Percentiles rank a stretch among this genome's conserved stretches.
Evolutionary conservation across 2,329 filamentous ascomycete genomes (phyloP).

Genomic region (Scedosporium apiospermum): DNA sequence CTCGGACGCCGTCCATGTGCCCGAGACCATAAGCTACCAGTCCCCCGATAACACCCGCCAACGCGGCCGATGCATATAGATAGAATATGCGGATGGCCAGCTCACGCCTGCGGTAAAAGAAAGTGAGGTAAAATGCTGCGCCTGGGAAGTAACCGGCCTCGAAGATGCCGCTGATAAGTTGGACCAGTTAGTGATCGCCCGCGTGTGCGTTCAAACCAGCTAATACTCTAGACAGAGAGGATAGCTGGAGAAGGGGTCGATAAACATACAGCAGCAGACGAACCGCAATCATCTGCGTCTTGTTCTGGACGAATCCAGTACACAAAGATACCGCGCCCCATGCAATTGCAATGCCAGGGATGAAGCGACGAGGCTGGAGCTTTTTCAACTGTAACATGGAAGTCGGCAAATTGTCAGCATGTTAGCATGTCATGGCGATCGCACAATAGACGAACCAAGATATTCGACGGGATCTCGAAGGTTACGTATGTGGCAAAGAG

Average conservation of each 20-base stretch:
- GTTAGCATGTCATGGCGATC: too few species aligned
- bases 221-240: too few species aligned
- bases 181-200: neutral
- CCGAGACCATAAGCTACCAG: constrained; percentile 22
- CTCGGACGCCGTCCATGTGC: constrained; percentile 49
- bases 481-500: constrained; percentile 26
- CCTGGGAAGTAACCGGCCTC: constrained; percentile 37
- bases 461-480: constrained; percentile 31
- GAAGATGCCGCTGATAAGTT: constrained; percentile 21
- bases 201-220: too few species aligned
- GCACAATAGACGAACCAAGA: constrained; percentile 13
- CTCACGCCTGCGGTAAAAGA: constrained; percentile 17
- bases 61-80: constrained; percentile 16
- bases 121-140: constrained; percentile 16
- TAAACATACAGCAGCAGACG: constrained; percentile 27
- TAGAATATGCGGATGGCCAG: constrained; percentile 16
- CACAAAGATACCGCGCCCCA: constrained; percentile 38
- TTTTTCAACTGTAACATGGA: constrained; percentile 18
- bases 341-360: constrained; percentile 27
- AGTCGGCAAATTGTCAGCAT: too few species aligned
- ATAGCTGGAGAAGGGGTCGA: neutral
- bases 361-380: constrained; percentile 25
- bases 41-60: constrained; percentile 12
- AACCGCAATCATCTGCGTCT: constrained; percentile 27
- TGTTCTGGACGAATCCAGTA: constrained; percentile 33